A percentile compares a stretch with the other conserved stretches of the same genome.
Conservation (phyloP, 1,284 basidiomycete genomes). For the Austropuccinia psidii region DNA sequence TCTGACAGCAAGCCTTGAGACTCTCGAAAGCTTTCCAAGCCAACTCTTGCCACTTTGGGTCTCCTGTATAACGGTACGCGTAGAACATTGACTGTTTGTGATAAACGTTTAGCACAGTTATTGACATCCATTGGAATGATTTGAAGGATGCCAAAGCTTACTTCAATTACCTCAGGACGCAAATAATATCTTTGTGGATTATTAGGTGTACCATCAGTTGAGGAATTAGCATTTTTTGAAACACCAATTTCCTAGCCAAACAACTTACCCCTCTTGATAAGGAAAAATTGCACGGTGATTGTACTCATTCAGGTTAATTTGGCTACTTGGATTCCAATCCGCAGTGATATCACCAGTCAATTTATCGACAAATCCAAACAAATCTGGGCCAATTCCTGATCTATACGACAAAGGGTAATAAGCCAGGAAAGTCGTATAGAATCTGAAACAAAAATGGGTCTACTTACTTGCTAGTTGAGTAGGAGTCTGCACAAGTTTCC, state of each 20-base stretch:
- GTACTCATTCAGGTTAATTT: neutral
- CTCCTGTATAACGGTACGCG: constrained; percentile 43
- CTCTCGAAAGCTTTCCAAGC: constrained; percentile 19
- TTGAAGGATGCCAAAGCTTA: neutral
- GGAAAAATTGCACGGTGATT: neutral
- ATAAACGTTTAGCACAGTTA: too few species aligned
- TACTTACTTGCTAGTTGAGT: neutral
- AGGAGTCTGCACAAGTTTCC: constrained; percentile 5
- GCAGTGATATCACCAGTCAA: constrained; percentile 39
- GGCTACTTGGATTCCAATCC: neutral
- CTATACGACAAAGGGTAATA: neutral
- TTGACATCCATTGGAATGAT: too few species aligned
- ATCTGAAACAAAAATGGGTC: neutral
- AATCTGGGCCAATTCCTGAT: constrained; percentile 43
- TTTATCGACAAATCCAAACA: constrained; percentile 40
- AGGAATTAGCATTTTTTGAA: too few species aligned
- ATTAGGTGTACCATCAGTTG: too few species aligned
- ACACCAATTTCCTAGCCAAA: too few species aligned
- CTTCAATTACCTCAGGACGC: constrained; percentile 41
- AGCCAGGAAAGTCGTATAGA: neutral
- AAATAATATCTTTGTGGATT: constrained; percentile 40
- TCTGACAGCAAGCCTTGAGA: neutral
- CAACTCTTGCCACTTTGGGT: constrained; percentile 36
- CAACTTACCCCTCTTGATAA: too few species aligned
- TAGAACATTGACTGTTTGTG: constrained; percentile 43